These are phyloP conservation scores for Kodamaea derodonti DNA, from an alignment of 1,139 yeast genomes.

Conservation along the genomic window DNA sequence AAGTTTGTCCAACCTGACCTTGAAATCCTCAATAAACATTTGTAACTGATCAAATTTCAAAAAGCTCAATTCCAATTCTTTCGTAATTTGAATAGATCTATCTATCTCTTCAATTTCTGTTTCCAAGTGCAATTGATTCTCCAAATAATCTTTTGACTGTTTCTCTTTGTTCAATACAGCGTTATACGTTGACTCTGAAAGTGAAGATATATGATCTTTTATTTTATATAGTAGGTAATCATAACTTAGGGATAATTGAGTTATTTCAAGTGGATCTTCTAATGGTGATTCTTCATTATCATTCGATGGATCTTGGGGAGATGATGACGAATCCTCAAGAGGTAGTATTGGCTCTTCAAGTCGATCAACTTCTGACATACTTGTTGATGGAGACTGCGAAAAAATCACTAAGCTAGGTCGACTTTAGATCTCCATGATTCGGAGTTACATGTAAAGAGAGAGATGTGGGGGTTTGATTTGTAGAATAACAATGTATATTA, in stretches of 20 bases:
- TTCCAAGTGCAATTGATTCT: slow-evolving; percentile 35
- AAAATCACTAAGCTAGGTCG: too few species aligned
- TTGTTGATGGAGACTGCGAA: too few species aligned
- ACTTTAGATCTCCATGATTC: too few species aligned
- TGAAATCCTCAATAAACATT: slow-evolving; percentile 42
- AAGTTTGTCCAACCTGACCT: slow-evolving; percentile 22
- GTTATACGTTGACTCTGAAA: slow-evolving; percentile 34
- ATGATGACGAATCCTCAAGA: too few species aligned
- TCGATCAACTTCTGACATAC: too few species aligned
- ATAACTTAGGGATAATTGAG: slow-evolving; percentile 53
- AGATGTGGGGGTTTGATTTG: too few species aligned
- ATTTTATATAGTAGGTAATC: slow-evolving; percentile 64
- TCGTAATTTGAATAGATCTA: slow-evolving; percentile 44
- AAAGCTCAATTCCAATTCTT: slow-evolving; percentile 57
- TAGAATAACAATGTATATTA: too few species aligned
- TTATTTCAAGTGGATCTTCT: slow-evolving; percentile 59
- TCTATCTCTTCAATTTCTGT: slow-evolving; percentile 43
- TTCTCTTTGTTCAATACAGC: slow-evolving; percentile 27
- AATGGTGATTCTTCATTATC: too few species aligned
- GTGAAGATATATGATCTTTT: slow-evolving; percentile 45
- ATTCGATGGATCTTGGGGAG: too few species aligned
- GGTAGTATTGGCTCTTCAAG: too few species aligned
- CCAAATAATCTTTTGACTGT: slow-evolving; percentile 31
- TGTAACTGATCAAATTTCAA: slow-evolving; percentile 65
- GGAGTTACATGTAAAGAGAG: too few species aligned